These are phyloP conservation scores for Balamuthia mandrillaris DNA, from an alignment of 208 protist species.

Conservation along the genomic window DNA sequence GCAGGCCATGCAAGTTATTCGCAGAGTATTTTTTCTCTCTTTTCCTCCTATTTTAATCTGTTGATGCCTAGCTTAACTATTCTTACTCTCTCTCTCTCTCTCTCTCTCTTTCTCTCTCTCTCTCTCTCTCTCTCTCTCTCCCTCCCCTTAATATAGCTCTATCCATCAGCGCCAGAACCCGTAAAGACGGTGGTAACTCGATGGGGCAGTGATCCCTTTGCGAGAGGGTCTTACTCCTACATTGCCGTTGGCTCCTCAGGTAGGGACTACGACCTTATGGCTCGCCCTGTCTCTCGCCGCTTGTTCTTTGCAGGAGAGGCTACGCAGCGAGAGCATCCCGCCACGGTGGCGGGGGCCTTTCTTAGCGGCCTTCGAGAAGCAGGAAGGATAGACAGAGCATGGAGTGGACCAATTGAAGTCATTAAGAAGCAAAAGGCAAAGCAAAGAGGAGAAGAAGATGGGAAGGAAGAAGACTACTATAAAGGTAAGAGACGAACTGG, in stretches of 20 bases:
- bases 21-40: not conserved
- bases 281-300: not conserved
- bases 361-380: conserved; percentile 4
- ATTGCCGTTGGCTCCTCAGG: conserved; percentile 1
- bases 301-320: conserved; percentile 44
- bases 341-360: not conserved
- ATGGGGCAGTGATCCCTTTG: conserved; percentile 22
- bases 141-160: not conserved
- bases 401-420: not conserved
- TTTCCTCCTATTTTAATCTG: too few relatives aligned
- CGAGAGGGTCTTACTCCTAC: conserved; percentile 42
- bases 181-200: conserved; percentile 30
- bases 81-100: not conserved
- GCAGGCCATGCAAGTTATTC: not conserved
- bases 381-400: not conserved
- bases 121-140: too few relatives aligned
- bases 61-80: not conserved
- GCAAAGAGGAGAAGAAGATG: not conserved
- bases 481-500: not conserved
- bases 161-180: not conserved
- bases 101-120: not conserved
- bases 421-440: not conserved
- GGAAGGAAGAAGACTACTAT: not conserved
- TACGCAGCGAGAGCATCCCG: conserved; percentile 20
- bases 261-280: conserved; percentile 38